Evolutionary conservation across 2,329 filamentous ascomycete genomes (phyloP).

Genomic region (Capronia epimyces): DNA sequence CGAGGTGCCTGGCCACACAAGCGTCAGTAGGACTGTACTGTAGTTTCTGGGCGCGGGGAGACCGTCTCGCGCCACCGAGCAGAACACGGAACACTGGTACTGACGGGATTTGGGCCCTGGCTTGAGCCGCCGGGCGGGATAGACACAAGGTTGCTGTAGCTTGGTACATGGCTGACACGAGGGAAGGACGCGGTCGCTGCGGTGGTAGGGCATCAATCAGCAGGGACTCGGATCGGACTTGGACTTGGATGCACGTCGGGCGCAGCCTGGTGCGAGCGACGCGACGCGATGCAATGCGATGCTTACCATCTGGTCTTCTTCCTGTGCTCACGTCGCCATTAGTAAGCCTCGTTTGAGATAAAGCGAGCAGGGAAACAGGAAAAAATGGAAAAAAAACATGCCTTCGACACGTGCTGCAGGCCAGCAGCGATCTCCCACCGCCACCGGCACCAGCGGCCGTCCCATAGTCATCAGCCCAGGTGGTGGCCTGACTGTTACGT

Average conservation of each 20-base stretch:
- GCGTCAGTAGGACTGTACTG: too few species aligned
- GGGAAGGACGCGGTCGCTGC: slow-evolving; percentile 6
- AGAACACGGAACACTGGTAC: not conserved
- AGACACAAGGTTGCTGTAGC: slow-evolving; percentile 12
- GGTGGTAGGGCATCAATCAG: not conserved
- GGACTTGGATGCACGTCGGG: too few species aligned
- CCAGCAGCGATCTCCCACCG: too few species aligned
- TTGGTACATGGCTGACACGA: slow-evolving; percentile 28
- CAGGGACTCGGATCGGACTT: not conserved
- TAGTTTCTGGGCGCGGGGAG: not conserved
- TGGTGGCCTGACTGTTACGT: too few species aligned
- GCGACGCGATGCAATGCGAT: not conserved
- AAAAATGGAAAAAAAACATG: too few species aligned
- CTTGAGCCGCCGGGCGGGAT: slow-evolving; percentile 5
- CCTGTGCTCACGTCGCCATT: not conserved
- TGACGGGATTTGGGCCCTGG: slow-evolving; percentile 22
- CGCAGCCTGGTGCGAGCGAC: too few species aligned
- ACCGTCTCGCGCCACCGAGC: not conserved
- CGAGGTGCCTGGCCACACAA: too few species aligned
- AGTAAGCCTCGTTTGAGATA: too few species aligned
- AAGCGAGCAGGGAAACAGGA: too few species aligned
- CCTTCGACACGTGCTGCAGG: too few species aligned
- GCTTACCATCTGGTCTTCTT: slow-evolving; percentile 11
- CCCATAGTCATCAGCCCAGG: too few species aligned
- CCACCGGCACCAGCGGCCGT: too few species aligned